Percentiles rank a stretch among this genome's conserved stretches.
phyloP scores from a whole-genome alignment of 139 green algal genomes.

The Chlorella sp. region DNA sequence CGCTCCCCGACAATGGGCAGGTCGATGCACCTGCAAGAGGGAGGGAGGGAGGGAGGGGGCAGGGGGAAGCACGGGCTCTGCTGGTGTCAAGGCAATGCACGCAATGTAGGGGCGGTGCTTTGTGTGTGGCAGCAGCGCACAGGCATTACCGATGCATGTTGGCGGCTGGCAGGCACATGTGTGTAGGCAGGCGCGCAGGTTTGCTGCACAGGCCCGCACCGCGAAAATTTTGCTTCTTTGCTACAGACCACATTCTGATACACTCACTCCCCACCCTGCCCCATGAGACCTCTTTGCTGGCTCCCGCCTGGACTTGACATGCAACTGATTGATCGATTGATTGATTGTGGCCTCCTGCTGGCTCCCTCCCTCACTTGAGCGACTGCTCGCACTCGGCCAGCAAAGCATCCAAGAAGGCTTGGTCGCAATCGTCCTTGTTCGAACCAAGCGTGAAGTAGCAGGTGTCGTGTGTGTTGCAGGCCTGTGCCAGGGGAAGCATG shows the following conservation, averaged over 20 bases:
- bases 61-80: neutral
- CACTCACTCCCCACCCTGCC: no score
- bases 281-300: no score
- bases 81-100: neutral
- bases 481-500: neutral
- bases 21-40: constrained; percentile 4
- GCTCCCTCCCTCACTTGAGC: neutral
- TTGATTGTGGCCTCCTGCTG: neutral
- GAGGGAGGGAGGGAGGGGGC: neutral
- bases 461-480: constrained; percentile 24
- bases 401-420: constrained; percentile 18
- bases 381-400: constrained; percentile 7
- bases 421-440: constrained; percentile 23
- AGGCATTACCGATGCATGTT: neutral
- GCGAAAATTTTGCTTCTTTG: no score
- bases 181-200: no score
- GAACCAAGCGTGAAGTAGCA: constrained; percentile 25
- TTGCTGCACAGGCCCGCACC: no score
- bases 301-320: no score
- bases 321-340: no score
- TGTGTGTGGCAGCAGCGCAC: neutral
- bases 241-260: no score
- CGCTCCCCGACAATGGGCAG: neutral
- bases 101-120: no score
- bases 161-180: neutral